Base-by-base conservation (phyloP, 768 basidiomycete species). In the Hygrophoropsis aurantiaca region DNA sequence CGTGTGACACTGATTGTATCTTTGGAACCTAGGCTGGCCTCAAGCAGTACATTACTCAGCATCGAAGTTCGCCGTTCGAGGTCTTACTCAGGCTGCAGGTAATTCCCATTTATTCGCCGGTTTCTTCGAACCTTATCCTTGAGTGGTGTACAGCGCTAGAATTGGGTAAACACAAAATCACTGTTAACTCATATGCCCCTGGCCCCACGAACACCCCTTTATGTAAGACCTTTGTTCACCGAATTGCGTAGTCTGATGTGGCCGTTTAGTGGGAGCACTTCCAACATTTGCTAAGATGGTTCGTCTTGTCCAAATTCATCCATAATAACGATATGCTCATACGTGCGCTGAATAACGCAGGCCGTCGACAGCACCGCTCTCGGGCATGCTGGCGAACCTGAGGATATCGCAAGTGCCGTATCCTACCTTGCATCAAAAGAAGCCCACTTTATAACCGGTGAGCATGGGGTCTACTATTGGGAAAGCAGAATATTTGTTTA, bases 31-130 rank as follows among this genome's bases (percentile, higher is more conserved):
- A 11, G 9, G 20, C 9, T 42, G 13, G 26, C 23, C 24, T 25
- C 11, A 18, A 5, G 47, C 54, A 38, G 36, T 38, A 21, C 36
- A 38, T 0, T 77, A 76, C 47, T 49, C 47, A 36, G 58, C 70
- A 8, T 66, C 70, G 8, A 77, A 77, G 37, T 75, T 70, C 26
- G 71, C 69, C 8, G 44, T 77, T 24, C 67, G 72, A 24, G 70
- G 68, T 1, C 43, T 77, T 16, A 75, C 72, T 6, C 75, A 75
- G 44, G 55, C 56, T 2, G 60, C 65, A 1, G 69, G 75, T 73
- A 55, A 37, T 47, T 35, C 33, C 33, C 9, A 24, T 23, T 35
- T 11, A 1, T 16, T 16, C 1, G n/a, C n/a, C n/a, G 11, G 6
- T 4, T 20, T n/a, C 9, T 24, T 8, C 8, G 4, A 32, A 18